Evolutionary conservation across 495 filamentous ascomycete genomes (phyloP).

Genomic region (Penicillium maclennaniae): DNA sequence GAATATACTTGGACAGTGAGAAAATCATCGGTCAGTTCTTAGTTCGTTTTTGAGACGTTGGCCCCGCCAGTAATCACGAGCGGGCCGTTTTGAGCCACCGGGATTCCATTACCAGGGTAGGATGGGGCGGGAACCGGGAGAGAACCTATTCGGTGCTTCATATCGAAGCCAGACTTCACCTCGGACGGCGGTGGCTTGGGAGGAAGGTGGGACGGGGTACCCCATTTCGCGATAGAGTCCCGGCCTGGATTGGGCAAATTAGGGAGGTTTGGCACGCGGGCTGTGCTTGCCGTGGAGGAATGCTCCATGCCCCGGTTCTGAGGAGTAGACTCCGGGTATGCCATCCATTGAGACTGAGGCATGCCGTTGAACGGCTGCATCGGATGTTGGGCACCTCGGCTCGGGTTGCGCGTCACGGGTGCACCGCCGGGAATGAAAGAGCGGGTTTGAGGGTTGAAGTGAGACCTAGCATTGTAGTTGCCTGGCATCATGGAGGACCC

Average conservation of each 20-base stretch:
- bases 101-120: slow-evolving; percentile 21
- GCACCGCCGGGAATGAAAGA: slow-evolving; percentile 69
- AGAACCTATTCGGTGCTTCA: slow-evolving; percentile 30
- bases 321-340: slow-evolving; percentile 31
- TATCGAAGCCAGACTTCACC: slow-evolving; percentile 43
- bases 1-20: neutral
- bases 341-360: slow-evolving; percentile 32
- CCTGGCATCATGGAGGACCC: slow-evolving; percentile 73
- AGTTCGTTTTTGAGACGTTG: slow-evolving; percentile 24
- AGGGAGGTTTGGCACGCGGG: slow-evolving; percentile 12
- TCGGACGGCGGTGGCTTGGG: slow-evolving; percentile 54
- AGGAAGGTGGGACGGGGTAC: slow-evolving; percentile 51
- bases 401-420: slow-evolving; percentile 28
- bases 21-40: neutral
- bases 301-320: slow-evolving; percentile 18
- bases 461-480: slow-evolving; percentile 67
- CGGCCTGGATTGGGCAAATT: slow-evolving; percentile 15
- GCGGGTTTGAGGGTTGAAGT: slow-evolving; percentile 90
- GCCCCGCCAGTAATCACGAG: slow-evolving; percentile 43
- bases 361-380: slow-evolving; percentile 30
- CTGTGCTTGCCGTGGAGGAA: slow-evolving; percentile 2
- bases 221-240: slow-evolving; percentile 52
- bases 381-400: slow-evolving; percentile 27
- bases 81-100: slow-evolving; percentile 33
- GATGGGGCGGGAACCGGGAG: slow-evolving; percentile 17